These are phyloP conservation scores for Vaccinium vitisidaea DNA, from an alignment of 148 eudicot genomes.

Conservation along the genomic window DNA sequence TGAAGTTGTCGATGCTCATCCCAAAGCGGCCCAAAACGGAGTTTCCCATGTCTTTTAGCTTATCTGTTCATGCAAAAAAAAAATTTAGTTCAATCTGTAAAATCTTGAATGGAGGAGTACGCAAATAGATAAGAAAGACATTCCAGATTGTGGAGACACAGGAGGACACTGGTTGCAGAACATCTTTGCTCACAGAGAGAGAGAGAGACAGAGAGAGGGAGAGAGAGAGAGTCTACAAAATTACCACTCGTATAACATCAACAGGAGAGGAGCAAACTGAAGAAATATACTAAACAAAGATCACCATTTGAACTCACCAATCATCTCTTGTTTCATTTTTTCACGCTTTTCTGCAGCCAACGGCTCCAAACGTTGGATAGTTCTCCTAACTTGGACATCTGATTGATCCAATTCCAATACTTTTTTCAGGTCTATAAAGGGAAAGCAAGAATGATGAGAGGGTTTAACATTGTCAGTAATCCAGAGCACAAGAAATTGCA, in stretches of 20 bases:
- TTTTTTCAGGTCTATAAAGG: constrained; percentile 65
- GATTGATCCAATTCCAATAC: constrained; percentile 81
- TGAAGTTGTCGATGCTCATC: constrained; percentile 94
- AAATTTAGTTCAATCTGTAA: background rate
- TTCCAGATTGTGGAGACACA: background rate
- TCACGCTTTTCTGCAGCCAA: constrained; percentile 85
- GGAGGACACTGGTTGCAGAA: background rate
- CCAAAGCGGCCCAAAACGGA: constrained; percentile 87
- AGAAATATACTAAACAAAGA: background rate
- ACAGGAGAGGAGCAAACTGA: background rate
- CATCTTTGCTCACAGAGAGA: background rate
- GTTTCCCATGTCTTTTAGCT: constrained; percentile 87
- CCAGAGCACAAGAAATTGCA: background rate
- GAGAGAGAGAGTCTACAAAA: background rate
- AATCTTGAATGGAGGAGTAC: background rate
- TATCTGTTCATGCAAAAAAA: constrained; percentile 46
- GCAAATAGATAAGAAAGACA: background rate
- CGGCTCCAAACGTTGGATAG: constrained; percentile 77
- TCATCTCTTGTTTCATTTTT: constrained; percentile 96
- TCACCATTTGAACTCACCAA: constrained; percentile 42
- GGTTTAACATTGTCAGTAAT: background rate
- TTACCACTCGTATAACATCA: background rate
- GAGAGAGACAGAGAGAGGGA: too few species aligned
- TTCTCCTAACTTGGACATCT: constrained; percentile 75
- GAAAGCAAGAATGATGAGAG: background rate